Percentiles rank a stretch among this genome's conserved stretches.
Conservation (phyloP, 768 basidiomycete species). For the Suillus weaverae region DNA sequence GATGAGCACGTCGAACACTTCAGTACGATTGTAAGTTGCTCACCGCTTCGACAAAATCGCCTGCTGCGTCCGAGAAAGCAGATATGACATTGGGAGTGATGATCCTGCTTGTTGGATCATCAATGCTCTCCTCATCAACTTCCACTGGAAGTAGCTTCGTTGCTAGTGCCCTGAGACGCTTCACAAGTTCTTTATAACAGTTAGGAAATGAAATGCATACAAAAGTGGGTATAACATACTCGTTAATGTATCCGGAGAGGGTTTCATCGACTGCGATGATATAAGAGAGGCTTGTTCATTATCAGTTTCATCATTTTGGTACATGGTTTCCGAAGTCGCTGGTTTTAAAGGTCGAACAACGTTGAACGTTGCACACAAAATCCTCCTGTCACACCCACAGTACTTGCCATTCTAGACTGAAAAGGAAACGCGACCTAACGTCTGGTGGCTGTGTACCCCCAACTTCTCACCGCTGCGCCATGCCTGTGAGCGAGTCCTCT, state of each 20-base stretch:
- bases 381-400: slow-evolving; percentile 6
- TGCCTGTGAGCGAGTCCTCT: slow-evolving; percentile 50
- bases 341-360: neutral
- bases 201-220: neutral
- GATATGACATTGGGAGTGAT: slow-evolving; percentile 80
- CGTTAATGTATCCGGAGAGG: slow-evolving; percentile 71
- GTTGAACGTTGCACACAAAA: slow-evolving; percentile 4
- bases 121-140: slow-evolving; percentile 64
- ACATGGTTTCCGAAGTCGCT: slow-evolving; percentile 16
- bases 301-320: slow-evolving; percentile 26
- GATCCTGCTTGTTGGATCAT: slow-evolving; percentile 76
- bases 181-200: slow-evolving; percentile 64
- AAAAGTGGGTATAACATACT: slow-evolving; percentile 47
- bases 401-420: neutral
- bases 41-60: slow-evolving; percentile 86
- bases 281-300: slow-evolving; percentile 47
- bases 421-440: neutral
- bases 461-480: slow-evolving; percentile 28
- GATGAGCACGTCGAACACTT: neutral
- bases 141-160: slow-evolving; percentile 77
- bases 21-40: slow-evolving; percentile 23
- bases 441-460: slow-evolving; percentile 29
- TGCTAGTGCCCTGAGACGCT: slow-evolving; percentile 75
- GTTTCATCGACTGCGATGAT: slow-evolving; percentile 47
- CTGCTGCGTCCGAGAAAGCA: slow-evolving; percentile 78